Percentiles rank a stretch among this genome's conserved stretches.
These are phyloP conservation scores for Chlorella variabilis DNA, from an alignment of 163 green algal genomes.

Conservation along the genomic window DNA sequence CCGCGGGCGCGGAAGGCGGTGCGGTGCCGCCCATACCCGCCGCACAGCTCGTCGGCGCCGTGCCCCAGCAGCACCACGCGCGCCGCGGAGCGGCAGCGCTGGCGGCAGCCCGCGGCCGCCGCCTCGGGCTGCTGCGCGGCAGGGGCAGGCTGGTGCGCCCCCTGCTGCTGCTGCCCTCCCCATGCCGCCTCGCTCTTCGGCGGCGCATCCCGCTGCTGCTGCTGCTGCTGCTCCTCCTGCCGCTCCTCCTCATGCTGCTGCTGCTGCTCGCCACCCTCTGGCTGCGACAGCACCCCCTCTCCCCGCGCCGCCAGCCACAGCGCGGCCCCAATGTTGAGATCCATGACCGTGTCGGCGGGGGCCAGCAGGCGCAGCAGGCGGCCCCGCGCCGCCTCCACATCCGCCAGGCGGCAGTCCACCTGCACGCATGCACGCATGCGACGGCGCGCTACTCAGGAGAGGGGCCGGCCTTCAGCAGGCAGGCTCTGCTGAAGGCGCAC, in stretches of 20 bases:
- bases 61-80: slow-evolving; percentile 89
- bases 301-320: slow-evolving; percentile 84
- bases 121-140: too few species aligned
- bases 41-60: slow-evolving; percentile 94
- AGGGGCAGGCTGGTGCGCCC: neutral
- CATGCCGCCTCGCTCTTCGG: neutral
- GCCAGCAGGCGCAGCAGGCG: slow-evolving; percentile 76
- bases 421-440: too few species aligned
- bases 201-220: neutral
- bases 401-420: slow-evolving; percentile 77
- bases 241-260: neutral
- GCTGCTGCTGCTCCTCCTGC: neutral
- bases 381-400: slow-evolving; percentile 68
- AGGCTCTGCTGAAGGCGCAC: too few species aligned
- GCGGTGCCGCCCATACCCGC: slow-evolving; percentile 83
- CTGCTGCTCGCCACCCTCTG: neutral
- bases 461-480: too few species aligned
- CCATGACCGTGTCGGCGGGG: slow-evolving; percentile 91
- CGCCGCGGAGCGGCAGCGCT: slow-evolving; percentile 64
- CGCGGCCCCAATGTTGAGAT: slow-evolving; percentile 93
- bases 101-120: neutral
- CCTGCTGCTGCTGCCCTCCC: neutral
- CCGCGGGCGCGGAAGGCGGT: slow-evolving; percentile 65
- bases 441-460: too few species aligned
- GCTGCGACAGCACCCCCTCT: slow-evolving; percentile 41